Evolutionary conservation across 306 rosid genomes (phyloP).

Genomic region (Adenanthera pavonina): DNA sequence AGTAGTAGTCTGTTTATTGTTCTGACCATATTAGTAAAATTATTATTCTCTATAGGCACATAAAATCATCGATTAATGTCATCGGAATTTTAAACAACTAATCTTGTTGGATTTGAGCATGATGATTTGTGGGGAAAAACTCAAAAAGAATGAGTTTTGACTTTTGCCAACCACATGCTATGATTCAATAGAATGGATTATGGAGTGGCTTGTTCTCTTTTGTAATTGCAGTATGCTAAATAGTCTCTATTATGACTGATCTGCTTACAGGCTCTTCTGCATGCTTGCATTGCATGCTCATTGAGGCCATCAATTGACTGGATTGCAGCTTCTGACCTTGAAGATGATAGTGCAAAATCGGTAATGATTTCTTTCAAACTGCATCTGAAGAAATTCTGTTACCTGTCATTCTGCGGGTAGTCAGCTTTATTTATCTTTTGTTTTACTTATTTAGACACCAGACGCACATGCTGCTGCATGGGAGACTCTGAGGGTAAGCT

Average conservation of each 20-base stretch:
- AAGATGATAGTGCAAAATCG: constrained; percentile 80
- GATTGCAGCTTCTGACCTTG: constrained; percentile 99
- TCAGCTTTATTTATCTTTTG: constrained; percentile 35
- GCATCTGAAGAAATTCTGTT: constrained; percentile 37
- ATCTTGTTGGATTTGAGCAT: constrained; percentile 24
- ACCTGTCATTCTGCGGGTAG: constrained; percentile 18
- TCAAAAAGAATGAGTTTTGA: neutral
- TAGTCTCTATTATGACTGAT: constrained; percentile 25
- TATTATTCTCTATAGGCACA: constrained; percentile 20
- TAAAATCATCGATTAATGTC: constrained; percentile 28
- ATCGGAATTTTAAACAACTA: neutral
- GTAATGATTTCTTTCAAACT: constrained; percentile 52
- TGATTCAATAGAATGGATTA: neutral
- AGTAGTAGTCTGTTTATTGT: constrained; percentile 26
- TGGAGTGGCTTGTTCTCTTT: constrained; percentile 11
- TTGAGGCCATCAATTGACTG: constrained; percentile 90
- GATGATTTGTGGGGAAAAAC: neutral
- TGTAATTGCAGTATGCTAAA: constrained; percentile 24
- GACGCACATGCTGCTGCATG: constrained; percentile 91
- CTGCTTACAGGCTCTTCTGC: constrained; percentile 89
- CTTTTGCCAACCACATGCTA: constrained; percentile 18
- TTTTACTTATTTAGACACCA: constrained; percentile 70
- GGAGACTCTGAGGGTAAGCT: constrained; percentile 80
- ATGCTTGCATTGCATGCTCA: constrained; percentile 89
- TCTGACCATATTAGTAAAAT: constrained; percentile 12